A percentile compares a stretch with the other conserved stretches of the same genome.
These are phyloP conservation scores for Pestalotiopsis sp. DNA, from an alignment of 2,329 filamentous ascomycete genomes.

Conservation along the genomic window DNA sequence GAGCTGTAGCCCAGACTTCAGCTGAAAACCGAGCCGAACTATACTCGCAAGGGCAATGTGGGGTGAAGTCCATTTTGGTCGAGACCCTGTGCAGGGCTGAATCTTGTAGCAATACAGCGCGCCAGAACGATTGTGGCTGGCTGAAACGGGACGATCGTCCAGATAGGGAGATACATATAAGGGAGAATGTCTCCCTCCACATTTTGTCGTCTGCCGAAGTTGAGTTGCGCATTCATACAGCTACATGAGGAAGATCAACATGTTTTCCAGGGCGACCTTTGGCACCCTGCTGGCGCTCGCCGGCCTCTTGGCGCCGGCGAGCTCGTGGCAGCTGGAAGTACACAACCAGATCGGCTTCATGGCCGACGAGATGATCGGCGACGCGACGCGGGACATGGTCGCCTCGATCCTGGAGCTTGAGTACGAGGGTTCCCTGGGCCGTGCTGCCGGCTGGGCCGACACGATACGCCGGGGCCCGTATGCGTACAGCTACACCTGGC, in stretches of 20 bases:
- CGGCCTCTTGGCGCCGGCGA: not conserved
- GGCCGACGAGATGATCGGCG: conserved; percentile 1
- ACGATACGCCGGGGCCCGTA: not conserved
- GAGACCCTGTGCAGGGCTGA: not conserved
- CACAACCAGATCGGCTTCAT: conserved; percentile 6
- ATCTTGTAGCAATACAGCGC: not conserved
- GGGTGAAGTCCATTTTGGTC: not conserved
- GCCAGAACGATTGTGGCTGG: conserved; percentile 1
- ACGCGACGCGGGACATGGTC: not conserved
- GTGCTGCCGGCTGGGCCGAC: not conserved
- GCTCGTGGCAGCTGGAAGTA: not conserved
- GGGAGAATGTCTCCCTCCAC: not conserved
- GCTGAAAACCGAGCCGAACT: not conserved
- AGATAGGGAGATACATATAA: not conserved
- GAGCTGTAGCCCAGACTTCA: not conserved
- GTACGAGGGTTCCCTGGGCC: not conserved
- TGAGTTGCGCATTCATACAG: not conserved
- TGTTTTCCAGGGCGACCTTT: not conserved
- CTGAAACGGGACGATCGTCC: not conserved
- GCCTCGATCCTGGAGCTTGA: not conserved
- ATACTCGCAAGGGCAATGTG: not conserved
- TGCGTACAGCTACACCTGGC: not conserved
- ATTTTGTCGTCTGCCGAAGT: not conserved
- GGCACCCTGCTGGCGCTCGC: not conserved
- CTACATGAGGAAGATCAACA: not conserved